Evolutionary conservation across 2,329 filamentous ascomycete genomes (phyloP).

Genomic region (Paecilomyces sp.): DNA sequence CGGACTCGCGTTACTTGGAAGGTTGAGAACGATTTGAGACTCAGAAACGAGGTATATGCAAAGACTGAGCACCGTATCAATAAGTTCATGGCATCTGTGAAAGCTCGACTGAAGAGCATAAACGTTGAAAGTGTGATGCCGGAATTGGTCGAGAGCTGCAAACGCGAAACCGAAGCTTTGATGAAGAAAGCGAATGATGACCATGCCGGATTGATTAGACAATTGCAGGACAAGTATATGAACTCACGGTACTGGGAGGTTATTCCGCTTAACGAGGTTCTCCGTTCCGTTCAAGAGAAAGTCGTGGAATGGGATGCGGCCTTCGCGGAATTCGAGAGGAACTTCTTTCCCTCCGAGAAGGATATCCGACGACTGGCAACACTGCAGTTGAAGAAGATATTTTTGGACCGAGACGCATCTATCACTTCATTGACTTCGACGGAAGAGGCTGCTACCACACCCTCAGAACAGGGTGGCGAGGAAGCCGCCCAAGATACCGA

Average conservation of each 20-base stretch:
- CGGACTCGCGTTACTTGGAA: slow-evolving; percentile 92
- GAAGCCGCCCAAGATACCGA: slow-evolving; percentile 20
- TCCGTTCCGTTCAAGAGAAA: slow-evolving; percentile 86
- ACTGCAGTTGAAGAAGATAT: slow-evolving; percentile 89
- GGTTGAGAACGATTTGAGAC: slow-evolving; percentile 81
- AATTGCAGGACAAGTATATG: slow-evolving; percentile 85
- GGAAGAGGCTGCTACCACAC: slow-evolving; percentile 54
- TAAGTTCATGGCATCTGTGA: slow-evolving; percentile 82
- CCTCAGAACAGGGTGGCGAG: slow-evolving; percentile 25
- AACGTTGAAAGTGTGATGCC: slow-evolving; percentile 84
- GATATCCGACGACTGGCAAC: slow-evolving; percentile 90
- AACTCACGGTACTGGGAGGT: slow-evolving; percentile 94
- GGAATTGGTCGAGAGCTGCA: slow-evolving; percentile 78
- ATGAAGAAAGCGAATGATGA: slow-evolving; percentile 78
- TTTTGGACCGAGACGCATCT: slow-evolving; percentile 77
- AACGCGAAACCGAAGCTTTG: slow-evolving; percentile 70
- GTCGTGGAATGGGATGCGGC: slow-evolving; percentile 88
- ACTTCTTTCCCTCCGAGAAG: slow-evolving; percentile 90
- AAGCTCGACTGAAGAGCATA: slow-evolving; percentile 75
- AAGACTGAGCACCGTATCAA: slow-evolving; percentile 75
- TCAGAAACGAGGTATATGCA: slow-evolving; percentile 87
- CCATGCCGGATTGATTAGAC: slow-evolving; percentile 63
- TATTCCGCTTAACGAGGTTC: slow-evolving; percentile 81
- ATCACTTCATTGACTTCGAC: slow-evolving; percentile 64
- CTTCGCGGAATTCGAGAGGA: slow-evolving; percentile 83